Evolutionary conservation across 192 early-diverging fungal species (phyloP).

Genomic region (Gonapodya sp.): DNA sequence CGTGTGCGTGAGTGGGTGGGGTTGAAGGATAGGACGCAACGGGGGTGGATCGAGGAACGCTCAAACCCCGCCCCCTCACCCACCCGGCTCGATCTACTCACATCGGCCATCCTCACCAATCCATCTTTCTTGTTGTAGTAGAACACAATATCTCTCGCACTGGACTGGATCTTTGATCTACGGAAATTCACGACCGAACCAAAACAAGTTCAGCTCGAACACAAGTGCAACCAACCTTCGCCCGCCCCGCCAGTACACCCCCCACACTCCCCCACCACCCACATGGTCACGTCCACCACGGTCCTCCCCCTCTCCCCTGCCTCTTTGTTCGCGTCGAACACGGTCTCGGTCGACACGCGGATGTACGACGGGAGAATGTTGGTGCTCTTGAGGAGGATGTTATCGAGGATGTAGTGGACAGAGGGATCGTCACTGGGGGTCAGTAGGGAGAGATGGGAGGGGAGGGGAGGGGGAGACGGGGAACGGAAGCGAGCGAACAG

Average conservation of each 20-base stretch:
- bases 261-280: not conserved
- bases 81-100: no score
- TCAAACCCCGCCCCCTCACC: slow-evolving; percentile 20
- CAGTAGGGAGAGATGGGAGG: no score
- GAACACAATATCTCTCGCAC: slow-evolving; percentile 43
- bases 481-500: no score
- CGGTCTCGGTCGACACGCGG: not conserved
- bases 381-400: slow-evolving; percentile 20
- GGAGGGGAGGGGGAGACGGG: no score
- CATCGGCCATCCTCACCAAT: slow-evolving; percentile 32
- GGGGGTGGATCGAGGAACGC: not conserved
- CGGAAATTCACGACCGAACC: no score
- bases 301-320: not conserved
- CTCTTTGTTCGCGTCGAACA: not conserved
- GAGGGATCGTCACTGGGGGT: not conserved
- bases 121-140: slow-evolving; percentile 44
- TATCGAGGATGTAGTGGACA: slow-evolving; percentile 25
- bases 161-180: slow-evolving; percentile 29
- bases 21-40: not conserved
- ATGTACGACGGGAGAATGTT: slow-evolving; percentile 1
- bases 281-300: slow-evolving; percentile 2
- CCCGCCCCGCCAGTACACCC: not conserved
- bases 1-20: no score
- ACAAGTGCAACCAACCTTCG: not conserved
- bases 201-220: not conserved